Evolutionary conservation across 805 yeast genomes (phyloP).

Genomic region (Suhomyces emberorum): DNA sequence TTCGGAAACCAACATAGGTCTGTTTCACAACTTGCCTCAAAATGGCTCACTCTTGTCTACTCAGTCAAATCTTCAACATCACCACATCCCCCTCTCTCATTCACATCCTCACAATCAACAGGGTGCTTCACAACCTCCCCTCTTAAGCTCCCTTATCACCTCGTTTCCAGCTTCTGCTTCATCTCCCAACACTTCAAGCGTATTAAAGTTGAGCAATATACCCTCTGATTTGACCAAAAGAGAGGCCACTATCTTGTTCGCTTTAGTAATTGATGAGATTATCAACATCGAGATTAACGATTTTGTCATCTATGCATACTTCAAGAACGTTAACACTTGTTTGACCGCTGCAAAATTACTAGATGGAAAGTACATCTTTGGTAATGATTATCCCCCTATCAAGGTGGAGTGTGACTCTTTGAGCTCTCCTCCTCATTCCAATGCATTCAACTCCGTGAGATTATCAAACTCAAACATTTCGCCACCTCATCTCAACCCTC

Average conservation of each 20-base stretch:
- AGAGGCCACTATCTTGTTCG: slow-evolving; percentile 65
- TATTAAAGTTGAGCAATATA: slow-evolving; percentile 43
- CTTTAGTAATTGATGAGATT: slow-evolving; percentile 63
- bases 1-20: slow-evolving; percentile 12
- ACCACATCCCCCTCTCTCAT: slow-evolving; percentile 5
- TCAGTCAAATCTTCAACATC: slow-evolving; percentile 5
- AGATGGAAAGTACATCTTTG: slow-evolving; percentile 40
- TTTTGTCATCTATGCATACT: slow-evolving; percentile 30
- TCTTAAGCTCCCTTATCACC: slow-evolving; percentile 2
- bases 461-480: slow-evolving; percentile 27
- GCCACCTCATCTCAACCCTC: slow-evolving; percentile 28
- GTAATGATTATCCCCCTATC: slow-evolving; percentile 32
- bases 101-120: slow-evolving; percentile 2
- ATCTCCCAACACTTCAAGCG: slow-evolving; percentile 11
- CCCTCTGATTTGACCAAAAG: slow-evolving; percentile 63
- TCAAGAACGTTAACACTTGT: slow-evolving; percentile 38
- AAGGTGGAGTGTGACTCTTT: slow-evolving; percentile 33
- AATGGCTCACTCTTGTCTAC: slow-evolving; percentile 3
- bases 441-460: slow-evolving; percentile 26
- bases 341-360: slow-evolving; percentile 38
- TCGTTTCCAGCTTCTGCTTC: slow-evolving; percentile 7
- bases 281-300: slow-evolving; percentile 46
- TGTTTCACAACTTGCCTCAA: slow-evolving; percentile 9
- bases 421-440: slow-evolving; percentile 14
- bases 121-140: slow-evolving; percentile 2